A percentile compares a stretch with the other conserved stretches of the same genome.
Evolutionary conservation across 768 basidiomycete species (phyloP).

Genomic region (Rhizopogon vesiculosus): DNA sequence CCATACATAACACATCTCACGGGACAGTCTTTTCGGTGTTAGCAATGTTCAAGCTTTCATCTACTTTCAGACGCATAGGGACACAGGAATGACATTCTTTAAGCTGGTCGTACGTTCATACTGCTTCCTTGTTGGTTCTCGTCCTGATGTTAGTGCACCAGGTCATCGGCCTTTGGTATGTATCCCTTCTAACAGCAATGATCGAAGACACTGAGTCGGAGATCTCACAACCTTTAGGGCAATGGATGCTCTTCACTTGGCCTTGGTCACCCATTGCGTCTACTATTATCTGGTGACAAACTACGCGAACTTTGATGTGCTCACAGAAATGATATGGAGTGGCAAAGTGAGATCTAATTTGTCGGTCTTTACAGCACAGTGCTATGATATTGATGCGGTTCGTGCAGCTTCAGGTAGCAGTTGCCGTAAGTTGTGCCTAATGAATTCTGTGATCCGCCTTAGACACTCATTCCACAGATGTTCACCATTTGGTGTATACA

Average conservation of each 20-base stretch:
- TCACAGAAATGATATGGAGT: not conserved
- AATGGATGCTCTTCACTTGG: not conserved
- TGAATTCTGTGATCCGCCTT: not conserved
- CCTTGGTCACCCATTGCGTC: not conserved
- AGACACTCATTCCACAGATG: not conserved
- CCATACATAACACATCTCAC: too few species aligned
- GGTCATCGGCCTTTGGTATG: not conserved
- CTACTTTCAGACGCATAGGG: too few species aligned
- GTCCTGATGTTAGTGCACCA: not conserved
- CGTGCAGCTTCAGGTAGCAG: not conserved
- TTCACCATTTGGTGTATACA: not conserved
- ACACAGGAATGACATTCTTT: too few species aligned
- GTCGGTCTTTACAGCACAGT: too few species aligned
- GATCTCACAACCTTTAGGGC: not conserved
- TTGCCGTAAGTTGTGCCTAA: not conserved
- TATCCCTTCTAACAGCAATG: not conserved
- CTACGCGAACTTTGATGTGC: not conserved
- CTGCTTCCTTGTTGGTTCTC: too few species aligned
- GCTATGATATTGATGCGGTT: not conserved
- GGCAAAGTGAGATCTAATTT: not conserved
- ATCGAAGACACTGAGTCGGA: not conserved
- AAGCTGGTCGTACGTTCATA: too few species aligned
- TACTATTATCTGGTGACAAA: not conserved
- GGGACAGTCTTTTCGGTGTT: too few species aligned
- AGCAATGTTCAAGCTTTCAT: too few species aligned